Conservation (phyloP, 805 yeast genomes). For the Lachancea sp. region DNA sequence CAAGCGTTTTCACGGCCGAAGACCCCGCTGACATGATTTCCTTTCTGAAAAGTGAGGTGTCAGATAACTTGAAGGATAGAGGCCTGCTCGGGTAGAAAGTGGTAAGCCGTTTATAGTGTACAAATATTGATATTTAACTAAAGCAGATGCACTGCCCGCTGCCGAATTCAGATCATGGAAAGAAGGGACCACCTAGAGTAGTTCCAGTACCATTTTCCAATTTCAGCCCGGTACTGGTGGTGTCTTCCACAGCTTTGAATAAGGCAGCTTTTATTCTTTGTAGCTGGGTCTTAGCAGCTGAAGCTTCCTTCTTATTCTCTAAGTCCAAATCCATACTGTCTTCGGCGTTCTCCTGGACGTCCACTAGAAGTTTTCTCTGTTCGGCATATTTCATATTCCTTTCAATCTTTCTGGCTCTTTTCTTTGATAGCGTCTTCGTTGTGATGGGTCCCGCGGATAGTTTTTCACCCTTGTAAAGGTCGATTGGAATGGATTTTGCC, state of each 20-base stretch:
- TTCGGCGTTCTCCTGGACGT: constrained; percentile 43
- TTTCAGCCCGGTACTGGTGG: constrained; percentile 40
- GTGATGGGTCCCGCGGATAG: constrained; percentile 32
- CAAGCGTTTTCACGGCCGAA: constrained; percentile 80
- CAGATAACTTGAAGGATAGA: constrained; percentile 39
- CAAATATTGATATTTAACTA: neutral
- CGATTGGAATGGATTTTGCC: constrained; percentile 38
- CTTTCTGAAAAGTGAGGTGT: constrained; percentile 59
- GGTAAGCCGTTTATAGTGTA: constrained; percentile 1
- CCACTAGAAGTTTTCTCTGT: constrained; percentile 48
- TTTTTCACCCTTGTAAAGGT: constrained; percentile 34
- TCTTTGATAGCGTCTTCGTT: constrained; percentile 62
- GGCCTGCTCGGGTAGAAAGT: constrained; percentile 33
- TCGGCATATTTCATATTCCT: constrained; percentile 70
- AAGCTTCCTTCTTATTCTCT: constrained; percentile 21
- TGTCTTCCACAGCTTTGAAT: constrained; percentile 66
- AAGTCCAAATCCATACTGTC: constrained; percentile 43
- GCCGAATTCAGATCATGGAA: too few species aligned
- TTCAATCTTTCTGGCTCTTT: constrained; percentile 70
- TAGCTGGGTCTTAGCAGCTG: constrained; percentile 35
- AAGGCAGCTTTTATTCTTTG: constrained; percentile 51
- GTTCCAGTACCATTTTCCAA: constrained; percentile 66
- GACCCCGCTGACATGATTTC: constrained; percentile 72
- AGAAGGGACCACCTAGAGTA: constrained; percentile 71
- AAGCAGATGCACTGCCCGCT: neutral